Evolutionary conservation across 163 green algal species (phyloP).

Genomic region (Chlamydomonas reinhardtii): DNA sequence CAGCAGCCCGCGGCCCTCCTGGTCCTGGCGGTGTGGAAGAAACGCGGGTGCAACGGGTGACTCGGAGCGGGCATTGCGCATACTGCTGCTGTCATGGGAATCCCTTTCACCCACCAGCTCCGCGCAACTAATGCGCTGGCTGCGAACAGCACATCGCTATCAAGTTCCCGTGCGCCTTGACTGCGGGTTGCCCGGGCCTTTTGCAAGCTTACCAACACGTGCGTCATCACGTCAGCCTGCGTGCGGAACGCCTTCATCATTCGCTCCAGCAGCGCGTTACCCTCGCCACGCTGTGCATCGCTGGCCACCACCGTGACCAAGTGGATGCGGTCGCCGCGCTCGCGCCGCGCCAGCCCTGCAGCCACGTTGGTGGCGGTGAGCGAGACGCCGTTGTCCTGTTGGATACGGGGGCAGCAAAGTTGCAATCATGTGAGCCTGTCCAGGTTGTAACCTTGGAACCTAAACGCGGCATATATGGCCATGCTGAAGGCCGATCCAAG

Average conservation of each 20-base stretch:
- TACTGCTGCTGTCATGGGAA: too few relatives aligned
- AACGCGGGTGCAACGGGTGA: neutral
- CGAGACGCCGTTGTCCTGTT: conserved; percentile 45
- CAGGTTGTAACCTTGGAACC: too few relatives aligned
- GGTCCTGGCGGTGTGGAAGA: neutral
- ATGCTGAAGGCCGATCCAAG: too few relatives aligned
- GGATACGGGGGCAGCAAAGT: too few relatives aligned
- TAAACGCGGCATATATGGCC: too few relatives aligned
- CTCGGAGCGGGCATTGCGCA: too few relatives aligned
- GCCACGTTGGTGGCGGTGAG: conserved; percentile 44
- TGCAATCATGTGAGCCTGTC: too few relatives aligned
- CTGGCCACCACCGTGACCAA: conserved; percentile 29
- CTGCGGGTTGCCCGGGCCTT: neutral
- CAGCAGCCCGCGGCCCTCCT: conserved; percentile 35
- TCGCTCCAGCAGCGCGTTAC: conserved; percentile 14
- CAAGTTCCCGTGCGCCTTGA: neutral
- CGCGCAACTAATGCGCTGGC: neutral
- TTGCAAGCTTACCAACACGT: conserved; percentile 22
- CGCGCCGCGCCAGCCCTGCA: conserved; percentile 21
- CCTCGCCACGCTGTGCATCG: conserved; percentile 28
- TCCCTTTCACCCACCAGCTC: too few relatives aligned
- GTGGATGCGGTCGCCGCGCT: conserved; percentile 39
- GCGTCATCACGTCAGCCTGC: neutral
- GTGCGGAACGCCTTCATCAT: conserved; percentile 25
- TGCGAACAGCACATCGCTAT: too few relatives aligned